These are phyloP conservation scores for Rhodamnia argentea DNA, from an alignment of 345 rosid genomes.

Conservation along the genomic window DNA sequence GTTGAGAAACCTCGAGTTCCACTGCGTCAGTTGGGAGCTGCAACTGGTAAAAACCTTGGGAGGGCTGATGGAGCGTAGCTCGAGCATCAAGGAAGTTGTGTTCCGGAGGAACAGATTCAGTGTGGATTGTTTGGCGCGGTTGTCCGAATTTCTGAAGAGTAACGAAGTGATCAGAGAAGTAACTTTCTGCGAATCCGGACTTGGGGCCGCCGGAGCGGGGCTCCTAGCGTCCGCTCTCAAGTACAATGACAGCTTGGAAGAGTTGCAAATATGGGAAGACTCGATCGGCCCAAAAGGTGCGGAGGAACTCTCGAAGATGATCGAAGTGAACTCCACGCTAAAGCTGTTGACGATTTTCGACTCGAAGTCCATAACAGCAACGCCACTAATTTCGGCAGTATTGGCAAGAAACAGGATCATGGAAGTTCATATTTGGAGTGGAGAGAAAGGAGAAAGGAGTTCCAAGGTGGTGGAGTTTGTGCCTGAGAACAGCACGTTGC, in stretches of 20 bases:
- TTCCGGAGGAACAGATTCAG: conserved; percentile 48
- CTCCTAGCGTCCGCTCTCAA: conserved; percentile 57
- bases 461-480: conserved; percentile 80
- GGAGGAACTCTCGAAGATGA: conserved; percentile 91
- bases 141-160: conserved; percentile 46
- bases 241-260: conserved; percentile 66
- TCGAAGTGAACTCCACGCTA: conserved; percentile 70
- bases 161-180: conserved; percentile 52
- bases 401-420: conserved; percentile 63
- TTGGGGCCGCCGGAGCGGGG: conserved; percentile 53
- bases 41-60: conserved; percentile 42
- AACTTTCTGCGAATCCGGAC: conserved; percentile 39
- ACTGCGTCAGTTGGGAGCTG: conserved; percentile 53
- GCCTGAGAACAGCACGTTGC: conserved; percentile 52
- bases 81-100: conserved; percentile 47
- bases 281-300: conserved; percentile 88
- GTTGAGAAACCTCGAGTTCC: conserved; percentile 57
- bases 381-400: conserved; percentile 86
- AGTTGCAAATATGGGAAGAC: conserved; percentile 93
- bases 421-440: conserved; percentile 89
- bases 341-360: conserved; percentile 71
- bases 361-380: conserved; percentile 51
- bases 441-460: conserved; percentile 40
- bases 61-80: conserved; percentile 41
- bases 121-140: conserved; percentile 40